A percentile compares a stretch with the other conserved stretches of the same genome.
phyloP scores from a whole-genome alignment of 352 stramenopile genomes.

The Phytopythium ostracodes region DNA sequence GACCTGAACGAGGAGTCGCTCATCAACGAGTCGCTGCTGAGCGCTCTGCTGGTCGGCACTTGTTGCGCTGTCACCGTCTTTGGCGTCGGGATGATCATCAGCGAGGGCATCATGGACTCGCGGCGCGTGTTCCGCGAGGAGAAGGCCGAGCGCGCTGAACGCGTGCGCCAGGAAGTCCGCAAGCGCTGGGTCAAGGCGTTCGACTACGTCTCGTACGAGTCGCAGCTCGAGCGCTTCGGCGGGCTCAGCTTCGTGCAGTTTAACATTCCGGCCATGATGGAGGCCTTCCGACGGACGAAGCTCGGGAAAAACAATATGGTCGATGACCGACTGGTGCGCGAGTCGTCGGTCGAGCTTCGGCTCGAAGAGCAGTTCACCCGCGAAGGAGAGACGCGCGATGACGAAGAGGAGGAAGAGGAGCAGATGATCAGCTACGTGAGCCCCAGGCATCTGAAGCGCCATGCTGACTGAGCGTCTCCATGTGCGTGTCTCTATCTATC shows the following conservation, averaged over 20 bases:
- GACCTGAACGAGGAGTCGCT: conserved; percentile 53
- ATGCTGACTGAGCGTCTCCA: not conserved
- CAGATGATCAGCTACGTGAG: conserved; percentile 9
- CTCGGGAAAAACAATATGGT: conserved; percentile 3
- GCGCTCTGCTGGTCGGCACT: conserved; percentile 56
- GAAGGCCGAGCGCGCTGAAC: conserved; percentile 32
- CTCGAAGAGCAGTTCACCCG: not conserved
- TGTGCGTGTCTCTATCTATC: not conserved
- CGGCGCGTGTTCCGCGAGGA: conserved; percentile 32
- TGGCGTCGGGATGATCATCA: conserved; percentile 53
- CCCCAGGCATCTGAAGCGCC: not conserved
- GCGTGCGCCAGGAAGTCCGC: conserved; percentile 28
- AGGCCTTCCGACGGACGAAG: conserved; percentile 40
- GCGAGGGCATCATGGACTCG: conserved; percentile 48
- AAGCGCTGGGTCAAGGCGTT: conserved; percentile 48
- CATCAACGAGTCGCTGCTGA: conserved; percentile 61
- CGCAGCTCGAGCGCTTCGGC: conserved; percentile 31
- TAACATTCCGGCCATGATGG: conserved; percentile 47
- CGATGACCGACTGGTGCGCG: not conserved
- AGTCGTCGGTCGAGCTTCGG: not conserved
- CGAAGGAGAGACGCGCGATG: not conserved
- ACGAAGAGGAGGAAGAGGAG: conserved; percentile 8
- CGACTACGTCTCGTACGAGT: conserved; percentile 56
- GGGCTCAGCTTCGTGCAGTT: conserved; percentile 41
- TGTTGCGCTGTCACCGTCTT: conserved; percentile 63